These are phyloP conservation scores for Flaveria floridana DNA, from an alignment of 140 eudicot genomes.

Conservation along the genomic window DNA sequence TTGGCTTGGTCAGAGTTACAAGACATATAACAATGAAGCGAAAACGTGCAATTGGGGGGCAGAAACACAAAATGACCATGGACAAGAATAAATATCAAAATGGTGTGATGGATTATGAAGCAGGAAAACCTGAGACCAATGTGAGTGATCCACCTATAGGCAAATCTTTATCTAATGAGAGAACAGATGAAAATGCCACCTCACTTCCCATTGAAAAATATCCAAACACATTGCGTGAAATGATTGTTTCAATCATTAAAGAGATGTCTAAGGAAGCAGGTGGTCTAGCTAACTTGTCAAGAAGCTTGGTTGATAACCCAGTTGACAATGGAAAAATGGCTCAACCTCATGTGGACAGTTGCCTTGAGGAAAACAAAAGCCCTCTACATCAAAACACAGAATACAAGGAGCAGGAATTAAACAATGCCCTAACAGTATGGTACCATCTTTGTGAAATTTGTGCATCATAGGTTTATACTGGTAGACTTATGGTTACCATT, in stretches of 20 bases:
- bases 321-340: slow-evolving; percentile 33
- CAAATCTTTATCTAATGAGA: slow-evolving; percentile 30
- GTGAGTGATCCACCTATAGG: slow-evolving; percentile 3
- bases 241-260: slow-evolving; percentile 35
- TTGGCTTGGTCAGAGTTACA: slow-evolving; percentile 6
- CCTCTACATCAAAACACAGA: slow-evolving; percentile 36
- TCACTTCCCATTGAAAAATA: slow-evolving; percentile 22
- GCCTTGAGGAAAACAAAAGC: slow-evolving; percentile 37
- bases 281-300: slow-evolving; percentile 54
- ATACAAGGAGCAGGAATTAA: slow-evolving; percentile 55
- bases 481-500: background rate
- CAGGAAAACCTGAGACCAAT: slow-evolving; percentile 16
- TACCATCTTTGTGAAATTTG: background rate
- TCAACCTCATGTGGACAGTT: slow-evolving; percentile 38
- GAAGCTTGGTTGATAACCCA: slow-evolving; percentile 44
- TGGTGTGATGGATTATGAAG: slow-evolving; percentile 13
- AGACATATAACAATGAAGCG: slow-evolving; percentile 34
- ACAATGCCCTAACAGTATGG: slow-evolving; percentile 60
- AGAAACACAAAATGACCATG: slow-evolving; percentile 3
- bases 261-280: slow-evolving; percentile 45
- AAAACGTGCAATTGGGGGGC: slow-evolving; percentile 28
- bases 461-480: background rate
- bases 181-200: slow-evolving; percentile 20
- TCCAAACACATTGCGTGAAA: slow-evolving; percentile 45
- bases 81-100: slow-evolving; percentile 1